Evolutionary conservation across 306 rosid genomes (phyloP), one percentile per base, ranked within the genome.

Genomic region (Glycine soja): DNA sequence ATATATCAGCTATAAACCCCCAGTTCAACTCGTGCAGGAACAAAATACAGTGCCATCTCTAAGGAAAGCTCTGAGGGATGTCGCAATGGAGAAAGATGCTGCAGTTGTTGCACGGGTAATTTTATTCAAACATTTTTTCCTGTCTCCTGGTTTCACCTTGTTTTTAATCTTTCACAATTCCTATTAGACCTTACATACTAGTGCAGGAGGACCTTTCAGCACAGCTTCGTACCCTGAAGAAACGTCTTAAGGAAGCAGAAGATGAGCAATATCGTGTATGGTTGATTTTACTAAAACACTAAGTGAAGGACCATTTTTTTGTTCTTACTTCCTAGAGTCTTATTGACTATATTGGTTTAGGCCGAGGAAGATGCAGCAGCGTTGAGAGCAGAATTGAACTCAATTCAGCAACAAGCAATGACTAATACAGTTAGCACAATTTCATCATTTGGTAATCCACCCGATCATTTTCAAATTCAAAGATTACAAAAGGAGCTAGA

Each of bases 321-420:
- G 64, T 79, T 82, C 15, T 48, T 13, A 78, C 72, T 77, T 82
- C 16, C 24, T 34, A 71, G 45, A 70, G 66, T 83, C 67, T 87
- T 72, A 76, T 73, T 73, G 69, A 10, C 77, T 86, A 67, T 81
- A 73, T 85, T 89, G 82, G 79, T 80, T 42, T 84, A 95, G 99
- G 99, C 98, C 12, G 99, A 95, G 90, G 99, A 95, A 88, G 98
- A 95, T 87, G 97, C 99, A 46, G 96, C 97, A 45, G 79, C 97
- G 43, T 78, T 93, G 89, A 91, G 98, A 85, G 97, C 98, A 8
- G 99, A 95, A 66, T 84, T 95, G 81, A 93, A 93, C 82, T 88
- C 79, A 82, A 83, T 91, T 69, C 99, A 95, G 84, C 92, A 91
- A 83, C 99, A 95, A 84, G 85, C 98, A 56, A 86, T 88, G 96